Conservation (phyloP, 306 rosid species). For the Glycine latifolia region DNA sequence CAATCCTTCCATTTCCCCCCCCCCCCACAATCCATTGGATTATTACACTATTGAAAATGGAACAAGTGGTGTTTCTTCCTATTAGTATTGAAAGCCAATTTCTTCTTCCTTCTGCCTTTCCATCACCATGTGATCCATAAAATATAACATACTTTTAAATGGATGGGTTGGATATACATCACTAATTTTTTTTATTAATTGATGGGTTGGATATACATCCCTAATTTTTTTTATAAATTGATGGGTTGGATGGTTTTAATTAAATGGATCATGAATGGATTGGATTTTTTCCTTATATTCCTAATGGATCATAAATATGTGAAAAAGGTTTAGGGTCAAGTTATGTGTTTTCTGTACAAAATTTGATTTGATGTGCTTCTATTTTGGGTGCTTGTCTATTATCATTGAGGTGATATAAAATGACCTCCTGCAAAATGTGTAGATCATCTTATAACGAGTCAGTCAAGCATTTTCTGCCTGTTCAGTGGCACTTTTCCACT, state of each 20-base stretch:
- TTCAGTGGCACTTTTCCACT: background rate
- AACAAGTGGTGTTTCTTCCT: background rate
- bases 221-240: too few species aligned
- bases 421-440: constrained; percentile 22
- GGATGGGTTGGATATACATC: background rate
- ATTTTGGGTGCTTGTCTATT: constrained; percentile 18
- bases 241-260: background rate
- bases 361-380: constrained; percentile 21
- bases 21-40: background rate
- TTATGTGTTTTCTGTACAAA: background rate
- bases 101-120: background rate
- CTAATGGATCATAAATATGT: too few species aligned
- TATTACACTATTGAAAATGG: background rate
- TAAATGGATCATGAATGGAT: background rate
- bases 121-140: background rate
- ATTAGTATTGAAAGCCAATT: background rate
- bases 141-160: background rate
- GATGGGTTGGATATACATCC: background rate
- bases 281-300: background rate
- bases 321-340: too few species aligned
- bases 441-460: background rate
- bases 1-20: background rate
- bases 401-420: constrained; percentile 30
- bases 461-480: constrained; percentile 19
- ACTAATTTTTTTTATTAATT: too few species aligned